Evolutionary conservation across 352 stramenopile genomes (phyloP).

Genomic region (Pythium biforme): DNA sequence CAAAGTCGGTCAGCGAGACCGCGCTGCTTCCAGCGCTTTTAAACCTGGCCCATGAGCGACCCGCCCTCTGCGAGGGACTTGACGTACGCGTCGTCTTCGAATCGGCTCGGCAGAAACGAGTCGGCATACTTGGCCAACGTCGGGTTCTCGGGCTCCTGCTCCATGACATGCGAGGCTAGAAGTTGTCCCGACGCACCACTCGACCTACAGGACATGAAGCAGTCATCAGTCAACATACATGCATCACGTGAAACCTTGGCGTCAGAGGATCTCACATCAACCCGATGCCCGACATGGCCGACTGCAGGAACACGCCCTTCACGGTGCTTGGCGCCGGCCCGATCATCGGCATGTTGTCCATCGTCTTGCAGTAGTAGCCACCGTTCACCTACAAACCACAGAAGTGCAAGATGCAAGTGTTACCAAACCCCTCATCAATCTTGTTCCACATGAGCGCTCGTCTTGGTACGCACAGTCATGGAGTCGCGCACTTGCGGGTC

Average conservation of each 20-base stretch:
- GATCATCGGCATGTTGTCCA: slow-evolving; percentile 76
- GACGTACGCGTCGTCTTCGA: slow-evolving; percentile 58
- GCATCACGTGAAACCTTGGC: too few species aligned
- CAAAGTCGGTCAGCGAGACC: neutral
- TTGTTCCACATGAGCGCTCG: too few species aligned
- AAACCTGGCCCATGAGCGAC: slow-evolving; percentile 59
- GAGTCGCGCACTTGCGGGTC: slow-evolving; percentile 56
- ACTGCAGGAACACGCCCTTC: slow-evolving; percentile 65
- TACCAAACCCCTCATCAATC: too few species aligned
- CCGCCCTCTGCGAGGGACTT: slow-evolving; percentile 49
- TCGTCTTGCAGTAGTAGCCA: slow-evolving; percentile 80
- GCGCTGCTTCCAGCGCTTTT: neutral
- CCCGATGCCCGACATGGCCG: slow-evolving; percentile 68
- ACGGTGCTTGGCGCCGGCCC: slow-evolving; percentile 55
- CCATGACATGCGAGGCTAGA: slow-evolving; percentile 65
- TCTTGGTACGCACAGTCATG: slow-evolving; percentile 40
- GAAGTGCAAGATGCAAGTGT: too few species aligned
- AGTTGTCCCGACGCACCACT: slow-evolving; percentile 69
- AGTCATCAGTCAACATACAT: too few species aligned
- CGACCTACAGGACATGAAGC: slow-evolving; percentile 34
- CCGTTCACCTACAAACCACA: slow-evolving; percentile 46
- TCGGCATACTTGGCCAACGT: slow-evolving; percentile 48
- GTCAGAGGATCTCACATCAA: slow-evolving; percentile 77
- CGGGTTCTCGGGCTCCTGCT: slow-evolving; percentile 37
- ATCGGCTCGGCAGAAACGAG: slow-evolving; percentile 60